phyloP scores from a whole-genome alignment of 495 filamentous ascomycete genomes.

The Trichoderma erinaceum region DNA sequence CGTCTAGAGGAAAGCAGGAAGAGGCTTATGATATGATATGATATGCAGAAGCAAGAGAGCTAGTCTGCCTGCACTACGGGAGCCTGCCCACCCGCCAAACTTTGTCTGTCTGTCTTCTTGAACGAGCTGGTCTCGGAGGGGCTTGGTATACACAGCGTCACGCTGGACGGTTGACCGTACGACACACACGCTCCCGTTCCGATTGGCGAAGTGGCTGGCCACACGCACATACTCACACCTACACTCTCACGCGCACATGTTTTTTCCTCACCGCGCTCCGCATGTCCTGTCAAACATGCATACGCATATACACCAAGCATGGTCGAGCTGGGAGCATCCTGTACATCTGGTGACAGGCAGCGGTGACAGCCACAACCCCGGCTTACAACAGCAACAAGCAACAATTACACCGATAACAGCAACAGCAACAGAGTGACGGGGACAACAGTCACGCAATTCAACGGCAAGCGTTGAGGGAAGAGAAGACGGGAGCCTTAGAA shows the following conservation, averaged over 20 bases:
- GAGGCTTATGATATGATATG: not conserved
- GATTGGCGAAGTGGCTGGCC: slow-evolving; percentile 11
- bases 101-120: not conserved
- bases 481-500: not conserved
- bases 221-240: not conserved
- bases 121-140: slow-evolving; percentile 11
- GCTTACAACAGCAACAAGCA: not conserved
- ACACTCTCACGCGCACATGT: slow-evolving; percentile 1
- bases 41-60: not conserved
- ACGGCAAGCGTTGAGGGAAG: not conserved
- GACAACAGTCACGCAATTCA: not conserved
- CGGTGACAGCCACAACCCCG: too few species aligned
- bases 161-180: not conserved
- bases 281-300: slow-evolving; percentile 7
- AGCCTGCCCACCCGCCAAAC: not conserved
- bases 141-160: slow-evolving; percentile 5
- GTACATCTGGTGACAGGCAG: not conserved
- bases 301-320: not conserved
- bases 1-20: not conserved
- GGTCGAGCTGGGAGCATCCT: not conserved
- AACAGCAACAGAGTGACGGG: not conserved
- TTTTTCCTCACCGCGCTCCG: slow-evolving; percentile 4
- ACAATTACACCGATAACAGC: not conserved
- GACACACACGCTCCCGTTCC: slow-evolving; percentile 9
- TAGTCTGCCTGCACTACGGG: not conserved